Percentiles rank a stretch among this genome's conserved stretches.
Evolutionary conservation across 306 rosid genomes (phyloP).

Genomic region (Quercus parvula): DNA sequence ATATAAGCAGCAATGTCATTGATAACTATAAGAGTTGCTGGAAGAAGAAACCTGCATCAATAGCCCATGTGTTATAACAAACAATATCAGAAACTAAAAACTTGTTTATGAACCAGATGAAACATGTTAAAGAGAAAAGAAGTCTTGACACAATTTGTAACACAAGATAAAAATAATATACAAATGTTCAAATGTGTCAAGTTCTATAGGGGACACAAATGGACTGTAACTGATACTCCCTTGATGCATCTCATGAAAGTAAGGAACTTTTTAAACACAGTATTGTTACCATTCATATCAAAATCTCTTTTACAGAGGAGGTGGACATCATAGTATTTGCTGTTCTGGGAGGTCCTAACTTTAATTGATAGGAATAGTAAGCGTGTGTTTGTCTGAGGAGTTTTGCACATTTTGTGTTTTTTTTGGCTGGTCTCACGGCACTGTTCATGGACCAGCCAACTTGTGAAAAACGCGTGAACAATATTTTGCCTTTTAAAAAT

Average conservation of each 20-base stretch:
- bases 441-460: too few relatives aligned
- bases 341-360: neutral
- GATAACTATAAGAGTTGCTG: conserved; percentile 89
- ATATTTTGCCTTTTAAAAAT: too few relatives aligned
- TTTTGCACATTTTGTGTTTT: too few relatives aligned
- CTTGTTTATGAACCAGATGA: neutral
- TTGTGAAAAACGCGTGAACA: too few relatives aligned
- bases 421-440: too few relatives aligned
- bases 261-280: neutral
- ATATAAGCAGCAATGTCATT: conserved; percentile 94
- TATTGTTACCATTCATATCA: neutral
- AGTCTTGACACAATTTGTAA: neutral
- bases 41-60: conserved; percentile 94
- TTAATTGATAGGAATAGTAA: neutral
- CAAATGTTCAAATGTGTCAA: neutral
- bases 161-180: neutral
- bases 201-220: neutral
- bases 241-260: neutral
- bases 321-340: neutral
- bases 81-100: neutral
- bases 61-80: conserved; percentile 20
- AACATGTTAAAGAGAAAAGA: neutral
- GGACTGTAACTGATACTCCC: neutral
- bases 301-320: neutral
- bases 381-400: too few relatives aligned